Evolutionary conservation across 106 monocot genomes (phyloP), one percentile per base, ranked within the genome.

Genomic region (Allium sativum): DNA sequence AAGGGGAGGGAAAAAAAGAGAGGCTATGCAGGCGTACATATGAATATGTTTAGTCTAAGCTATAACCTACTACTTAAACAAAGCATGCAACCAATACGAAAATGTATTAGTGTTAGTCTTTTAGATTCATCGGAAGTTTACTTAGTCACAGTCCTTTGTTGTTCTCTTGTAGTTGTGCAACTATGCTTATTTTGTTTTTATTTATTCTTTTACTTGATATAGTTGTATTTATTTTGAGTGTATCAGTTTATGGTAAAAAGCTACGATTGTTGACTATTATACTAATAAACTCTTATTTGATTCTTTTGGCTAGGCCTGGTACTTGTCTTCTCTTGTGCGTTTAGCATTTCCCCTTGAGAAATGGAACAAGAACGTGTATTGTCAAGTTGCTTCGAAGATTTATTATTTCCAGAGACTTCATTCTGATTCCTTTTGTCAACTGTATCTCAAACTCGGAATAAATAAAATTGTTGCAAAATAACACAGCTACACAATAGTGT

Each of bases 371-470:
- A 64, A 21, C 56, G 14, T 17, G 72, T 62, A 55, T 71, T 68
- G 74, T 72, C 92, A 76, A 85, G 76, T 69, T 81, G 59, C 81
- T 81, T 60, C 65, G 48, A 75, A 70, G 85, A 62, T 88, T 92
- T 65, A 76, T 84, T 55, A 65, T 72, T 68, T 65, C 48, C 48
- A 72, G 78, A 48, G 75, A 78, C 64, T 87, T 76, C 72, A 79
- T 86, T 70, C 76, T 80, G 66, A 68, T 78, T 73, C 82, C 85
- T 18, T 92, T 85, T 83, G 81, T 88, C 64, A 92, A 92, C 62
- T 87, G 74, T 45, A 99, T 92, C 65, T 82, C 74, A 58, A 58
- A 42, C 63, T 55, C 61, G 53, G 73, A 58, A 64, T 77, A 70
- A 80, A 74, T 77, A 70, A 80, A 74, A 66, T 64, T 65, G 40